Evolutionary conservation across 1,139 yeast genomes (phyloP).

Genomic region (Nakaseomyces delphensis): DNA sequence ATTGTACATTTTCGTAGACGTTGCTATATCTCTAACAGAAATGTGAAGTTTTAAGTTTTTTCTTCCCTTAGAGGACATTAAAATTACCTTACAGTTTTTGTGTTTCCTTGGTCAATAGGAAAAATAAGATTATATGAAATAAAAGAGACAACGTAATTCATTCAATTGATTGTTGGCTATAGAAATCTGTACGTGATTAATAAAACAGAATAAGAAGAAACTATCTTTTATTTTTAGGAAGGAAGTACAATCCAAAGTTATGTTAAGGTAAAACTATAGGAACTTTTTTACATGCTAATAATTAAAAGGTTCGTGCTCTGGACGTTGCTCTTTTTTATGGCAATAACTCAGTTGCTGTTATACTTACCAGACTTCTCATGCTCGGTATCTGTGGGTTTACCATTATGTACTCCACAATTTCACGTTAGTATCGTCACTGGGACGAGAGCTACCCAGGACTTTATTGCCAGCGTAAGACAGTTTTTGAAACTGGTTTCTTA

Average conservation of each 20-base stretch:
- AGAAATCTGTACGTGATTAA: too few species aligned
- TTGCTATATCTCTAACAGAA: too few species aligned
- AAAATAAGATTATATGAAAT: neutral
- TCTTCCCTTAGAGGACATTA: neutral
- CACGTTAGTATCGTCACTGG: constrained; percentile 36
- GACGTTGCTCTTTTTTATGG: constrained; percentile 13
- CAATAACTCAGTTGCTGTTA: constrained; percentile 19
- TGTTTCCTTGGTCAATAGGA: neutral
- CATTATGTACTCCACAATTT: constrained; percentile 41
- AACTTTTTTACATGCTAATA: neutral
- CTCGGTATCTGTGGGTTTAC: constrained; percentile 17
- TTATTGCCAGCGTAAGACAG: constrained; percentile 39
- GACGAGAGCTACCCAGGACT: constrained; percentile 33
- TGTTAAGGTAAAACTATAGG: neutral
- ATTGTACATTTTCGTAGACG: too few species aligned
- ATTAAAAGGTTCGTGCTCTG: constrained; percentile 16
- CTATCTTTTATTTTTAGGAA: too few species aligned
- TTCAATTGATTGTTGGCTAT: too few species aligned
- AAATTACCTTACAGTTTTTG: neutral
- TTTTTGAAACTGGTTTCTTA: constrained; percentile 46
- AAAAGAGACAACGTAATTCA: too few species aligned
- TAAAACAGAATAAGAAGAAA: neutral
- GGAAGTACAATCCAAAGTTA: too few species aligned
- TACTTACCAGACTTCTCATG: constrained; percentile 32
- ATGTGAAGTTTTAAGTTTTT: neutral